Conservation (phyloP, 768 basidiomycete species). For the Lentinula sp. region DNA sequence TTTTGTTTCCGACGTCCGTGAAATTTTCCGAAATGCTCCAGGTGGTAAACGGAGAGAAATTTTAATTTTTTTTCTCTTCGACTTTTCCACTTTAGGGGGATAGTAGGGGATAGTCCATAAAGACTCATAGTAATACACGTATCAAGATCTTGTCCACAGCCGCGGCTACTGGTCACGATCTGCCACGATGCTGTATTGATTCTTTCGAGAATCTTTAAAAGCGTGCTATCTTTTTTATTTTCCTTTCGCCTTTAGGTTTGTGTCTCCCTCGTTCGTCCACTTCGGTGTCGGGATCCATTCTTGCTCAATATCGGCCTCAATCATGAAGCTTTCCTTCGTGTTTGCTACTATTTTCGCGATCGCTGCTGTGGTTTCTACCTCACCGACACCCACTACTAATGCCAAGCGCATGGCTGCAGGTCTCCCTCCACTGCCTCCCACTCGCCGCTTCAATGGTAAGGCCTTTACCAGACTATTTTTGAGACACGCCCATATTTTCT, state of each 20-base stretch:
- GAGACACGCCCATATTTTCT: neutral
- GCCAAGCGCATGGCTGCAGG: conserved; percentile 6
- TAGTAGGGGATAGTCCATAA: neutral
- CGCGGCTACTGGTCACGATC: neutral
- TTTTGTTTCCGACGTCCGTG: neutral
- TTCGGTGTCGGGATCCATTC: neutral
- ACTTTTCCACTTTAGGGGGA: neutral
- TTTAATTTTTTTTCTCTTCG: neutral
- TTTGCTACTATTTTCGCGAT: neutral
- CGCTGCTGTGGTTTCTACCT: neutral
- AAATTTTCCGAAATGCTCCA: neutral
- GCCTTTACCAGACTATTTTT: neutral
- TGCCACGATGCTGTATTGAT: neutral
- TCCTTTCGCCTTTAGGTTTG: neutral
- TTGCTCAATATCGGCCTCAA: neutral
- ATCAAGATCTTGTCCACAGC: neutral
- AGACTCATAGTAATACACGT: neutral
- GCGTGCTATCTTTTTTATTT: neutral
- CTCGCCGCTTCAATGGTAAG: neutral
- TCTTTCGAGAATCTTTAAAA: neutral
- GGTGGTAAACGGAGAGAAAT: neutral
- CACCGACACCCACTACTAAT: neutral
- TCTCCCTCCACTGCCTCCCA: conserved; percentile 6
- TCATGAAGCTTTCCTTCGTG: neutral
- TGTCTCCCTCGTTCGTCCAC: neutral